Base-by-base conservation (phyloP, 208 protist genomes). In the Zelonia costaricensis region DNA sequence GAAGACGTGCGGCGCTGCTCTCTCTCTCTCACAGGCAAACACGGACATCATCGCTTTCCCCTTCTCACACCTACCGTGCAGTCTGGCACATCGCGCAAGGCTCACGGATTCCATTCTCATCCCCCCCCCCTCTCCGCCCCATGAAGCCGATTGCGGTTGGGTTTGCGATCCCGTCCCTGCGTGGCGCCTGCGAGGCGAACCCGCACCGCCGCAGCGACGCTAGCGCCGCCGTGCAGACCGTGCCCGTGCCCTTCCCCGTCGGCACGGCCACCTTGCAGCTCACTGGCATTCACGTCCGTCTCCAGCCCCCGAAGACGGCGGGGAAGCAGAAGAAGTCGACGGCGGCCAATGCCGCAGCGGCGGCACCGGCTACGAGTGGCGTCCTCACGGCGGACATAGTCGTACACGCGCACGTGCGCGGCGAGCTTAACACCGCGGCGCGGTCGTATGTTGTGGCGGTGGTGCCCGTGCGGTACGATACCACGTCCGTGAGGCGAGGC, bases 201-300 rank as follows among this genome's bases (percentile, higher is more conserved):
- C 16, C 23, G 8, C 20, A 28, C 15, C 56, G 27, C 30, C 58
- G 56, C 38, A 60, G 60, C 27, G 44, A 56, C 18, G 35, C 51
- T n/a, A n/a, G 28, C 3, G 27, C 47, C 1, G n/a, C 46, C 6
- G 46, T 25, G 10, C 44, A 56, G 43, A 59, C 55, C 5, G 5
- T 79, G 10, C 18, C 70, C 7, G 31, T 89, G 8, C 69, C 72
- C 43, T 89, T 86, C 69, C 76, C 72, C 9, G 51, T 72, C 31
- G 83, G 83, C 12, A 64, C 55, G 31, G 48, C 58, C 16, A 86
- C 83, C 3, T 54, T 89, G 20, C 83, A 89, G 67, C 18, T 89
- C 48, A 80, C 54, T 18, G 83, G 83, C 18, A 66, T 83, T 31
- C 76, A 86, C 47, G 56, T 80, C 4, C 72, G 74, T 20, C 73